phyloP scores from a whole-genome alignment of 805 yeast genomes.

The Yarrowia yakushimensis region DNA sequence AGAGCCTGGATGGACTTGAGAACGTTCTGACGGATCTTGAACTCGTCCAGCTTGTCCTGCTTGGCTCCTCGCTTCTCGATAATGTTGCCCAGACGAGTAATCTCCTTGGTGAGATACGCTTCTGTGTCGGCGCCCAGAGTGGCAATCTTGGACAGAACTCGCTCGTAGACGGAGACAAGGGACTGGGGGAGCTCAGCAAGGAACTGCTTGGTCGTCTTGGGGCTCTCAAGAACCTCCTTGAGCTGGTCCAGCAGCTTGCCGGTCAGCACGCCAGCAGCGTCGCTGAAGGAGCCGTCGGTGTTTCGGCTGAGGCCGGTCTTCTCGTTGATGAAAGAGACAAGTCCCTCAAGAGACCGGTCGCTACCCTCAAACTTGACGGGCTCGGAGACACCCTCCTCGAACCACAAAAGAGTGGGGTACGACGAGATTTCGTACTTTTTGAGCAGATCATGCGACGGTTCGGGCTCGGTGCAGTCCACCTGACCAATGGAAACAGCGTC shows the following conservation, averaged over 20 bases:
- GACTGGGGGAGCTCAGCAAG: conserved; percentile 1
- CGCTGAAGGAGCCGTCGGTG: conserved; percentile 42
- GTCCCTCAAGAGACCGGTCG: conserved; percentile 47
- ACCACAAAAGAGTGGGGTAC: conserved; percentile 55
- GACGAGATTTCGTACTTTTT: conserved; percentile 43
- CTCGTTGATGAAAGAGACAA: conserved; percentile 48
- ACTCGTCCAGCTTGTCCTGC: conserved; percentile 47
- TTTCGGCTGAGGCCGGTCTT: conserved; percentile 43
- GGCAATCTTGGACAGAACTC: conserved; percentile 33
- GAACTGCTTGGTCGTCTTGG: conserved; percentile 30
- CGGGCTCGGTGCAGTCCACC: conserved; percentile 49
- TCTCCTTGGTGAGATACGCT: conserved; percentile 47
- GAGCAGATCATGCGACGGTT: conserved; percentile 42
- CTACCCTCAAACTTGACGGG: conserved; percentile 50
- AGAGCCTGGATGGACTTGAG: conserved; percentile 32
- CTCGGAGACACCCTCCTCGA: conserved; percentile 49
- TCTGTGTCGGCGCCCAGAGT: conserved; percentile 29
- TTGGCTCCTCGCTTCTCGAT: conserved; percentile 41
- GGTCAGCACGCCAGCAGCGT: conserved; percentile 42
- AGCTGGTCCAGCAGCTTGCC: conserved; percentile 34
- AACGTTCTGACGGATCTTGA: conserved; percentile 52
- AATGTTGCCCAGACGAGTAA: conserved; percentile 45
- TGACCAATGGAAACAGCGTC: conserved; percentile 44
- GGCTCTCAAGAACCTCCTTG: conserved; percentile 33
- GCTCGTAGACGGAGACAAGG: conserved; percentile 33